A percentile compares a stretch with the other conserved stretches of the same genome.
These are phyloP conservation scores for Colletotrichum melonis DNA, from an alignment of 2,329 filamentous ascomycete species.

Conservation along the genomic window DNA sequence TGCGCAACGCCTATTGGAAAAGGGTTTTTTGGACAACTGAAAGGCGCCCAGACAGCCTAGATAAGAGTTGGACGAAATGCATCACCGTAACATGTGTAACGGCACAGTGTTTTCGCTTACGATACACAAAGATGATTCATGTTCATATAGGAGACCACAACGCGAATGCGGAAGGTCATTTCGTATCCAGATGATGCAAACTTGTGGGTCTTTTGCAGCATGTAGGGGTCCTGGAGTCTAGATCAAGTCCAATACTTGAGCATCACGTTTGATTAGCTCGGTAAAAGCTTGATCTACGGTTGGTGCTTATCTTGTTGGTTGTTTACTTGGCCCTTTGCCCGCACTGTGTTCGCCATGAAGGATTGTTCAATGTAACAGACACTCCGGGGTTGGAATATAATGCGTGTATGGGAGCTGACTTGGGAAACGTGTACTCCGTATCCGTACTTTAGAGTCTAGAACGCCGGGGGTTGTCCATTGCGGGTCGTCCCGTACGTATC, in stretches of 20 bases:
- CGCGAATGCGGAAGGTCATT: neutral
- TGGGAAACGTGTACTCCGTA: neutral
- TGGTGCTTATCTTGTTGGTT: neutral
- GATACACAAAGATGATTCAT: neutral
- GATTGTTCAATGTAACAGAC: neutral
- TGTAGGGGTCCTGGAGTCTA: neutral
- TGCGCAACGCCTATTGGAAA: neutral
- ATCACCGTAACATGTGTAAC: neutral
- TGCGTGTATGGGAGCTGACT: neutral
- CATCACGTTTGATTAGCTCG: neutral
- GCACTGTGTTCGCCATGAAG: neutral
- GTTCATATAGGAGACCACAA: neutral
- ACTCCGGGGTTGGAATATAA: neutral
- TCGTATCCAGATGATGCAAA: conserved; percentile 1
- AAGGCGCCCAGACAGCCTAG: neutral
- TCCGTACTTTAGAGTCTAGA: neutral
- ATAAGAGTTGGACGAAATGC: neutral
- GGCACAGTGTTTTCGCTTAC: neutral
- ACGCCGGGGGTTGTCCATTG: neutral
- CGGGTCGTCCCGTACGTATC: neutral
- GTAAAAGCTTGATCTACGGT: neutral
- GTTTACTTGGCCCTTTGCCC: neutral
- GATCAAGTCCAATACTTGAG: neutral
- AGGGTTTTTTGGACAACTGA: neutral
- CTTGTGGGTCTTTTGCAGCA: neutral